Evolutionary conservation across 352 stramenopile species (phyloP).

Genomic region (Globisporangium acanthophoron): DNA sequence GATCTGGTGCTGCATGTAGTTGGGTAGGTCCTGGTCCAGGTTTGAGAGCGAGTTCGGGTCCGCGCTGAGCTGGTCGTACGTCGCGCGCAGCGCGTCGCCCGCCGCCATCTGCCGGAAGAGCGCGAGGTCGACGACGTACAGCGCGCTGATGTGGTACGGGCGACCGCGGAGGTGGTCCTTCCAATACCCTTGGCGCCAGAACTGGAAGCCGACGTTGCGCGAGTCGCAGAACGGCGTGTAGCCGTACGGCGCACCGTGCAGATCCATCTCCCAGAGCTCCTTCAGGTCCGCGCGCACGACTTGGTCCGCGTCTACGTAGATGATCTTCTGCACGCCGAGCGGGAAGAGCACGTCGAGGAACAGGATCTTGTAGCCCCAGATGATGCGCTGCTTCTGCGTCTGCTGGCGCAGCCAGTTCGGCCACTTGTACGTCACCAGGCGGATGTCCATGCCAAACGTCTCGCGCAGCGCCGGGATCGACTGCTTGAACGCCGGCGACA

Average conservation of each 20-base stretch:
- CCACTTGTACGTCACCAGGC: conserved; percentile 99
- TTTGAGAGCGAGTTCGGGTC: conserved; percentile 99
- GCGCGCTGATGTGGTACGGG: conserved; percentile 99
- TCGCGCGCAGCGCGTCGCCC: conserved; percentile 93
- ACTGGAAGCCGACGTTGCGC: conserved; percentile 97
- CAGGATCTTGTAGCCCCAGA: conserved; percentile 99
- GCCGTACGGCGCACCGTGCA: conserved; percentile 94
- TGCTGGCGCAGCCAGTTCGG: conserved; percentile 97
- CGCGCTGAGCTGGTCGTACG: conserved; percentile 96
- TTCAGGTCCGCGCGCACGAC: conserved; percentile 97
- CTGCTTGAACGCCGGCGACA: conserved; percentile 97
- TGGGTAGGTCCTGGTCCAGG: conserved; percentile 99
- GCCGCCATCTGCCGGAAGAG: conserved; percentile 92
- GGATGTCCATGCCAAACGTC: conserved; percentile 95
- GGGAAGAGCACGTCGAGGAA: conserved; percentile 99
- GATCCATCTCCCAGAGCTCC: conserved; percentile 98
- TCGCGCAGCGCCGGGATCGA: conserved; percentile 90
- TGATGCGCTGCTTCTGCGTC: conserved; percentile 99
- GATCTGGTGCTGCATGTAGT: conserved; percentile 95
- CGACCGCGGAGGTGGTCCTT: conserved; percentile 94
- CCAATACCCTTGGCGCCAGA: conserved; percentile 99
- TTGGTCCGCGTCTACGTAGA: conserved; percentile 99
- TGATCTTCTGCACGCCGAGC: conserved; percentile 98
- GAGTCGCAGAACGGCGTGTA: conserved; percentile 99
- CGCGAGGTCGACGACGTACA: conserved; percentile 99